A percentile compares a stretch with the other conserved stretches of the same genome.
Conservation (phyloP, 2,329 filamentous ascomycete genomes). For the Colletotrichum neosansevieriae region DNA sequence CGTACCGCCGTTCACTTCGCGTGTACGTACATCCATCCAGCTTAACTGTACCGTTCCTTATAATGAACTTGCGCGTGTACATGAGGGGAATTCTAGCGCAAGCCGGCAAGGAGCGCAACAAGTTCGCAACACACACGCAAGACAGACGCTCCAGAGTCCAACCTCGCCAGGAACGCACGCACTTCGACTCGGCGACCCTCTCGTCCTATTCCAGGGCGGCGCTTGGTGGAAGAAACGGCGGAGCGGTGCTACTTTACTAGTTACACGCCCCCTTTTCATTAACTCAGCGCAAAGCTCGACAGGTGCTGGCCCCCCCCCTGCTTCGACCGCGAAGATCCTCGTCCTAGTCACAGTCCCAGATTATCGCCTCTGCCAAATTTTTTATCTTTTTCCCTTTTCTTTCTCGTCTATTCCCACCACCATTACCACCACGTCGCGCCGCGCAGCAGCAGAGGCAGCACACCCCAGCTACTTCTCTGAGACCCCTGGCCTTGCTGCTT, state of each 20-base stretch:
- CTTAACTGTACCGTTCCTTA: slow-evolving; percentile 9
- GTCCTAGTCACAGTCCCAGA: slow-evolving; percentile 18
- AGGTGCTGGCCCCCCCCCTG: not conserved
- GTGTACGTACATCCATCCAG: not conserved
- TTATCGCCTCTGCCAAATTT: slow-evolving; percentile 10
- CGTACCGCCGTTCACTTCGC: not conserved
- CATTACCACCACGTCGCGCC: slow-evolving; percentile 1
- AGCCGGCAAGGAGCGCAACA: not conserved
- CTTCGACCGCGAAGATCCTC: slow-evolving; percentile 25
- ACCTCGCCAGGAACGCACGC: slow-evolving; percentile 29
- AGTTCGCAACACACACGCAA: slow-evolving; percentile 5
- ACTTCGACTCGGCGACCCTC: not conserved
- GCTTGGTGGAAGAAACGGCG: slow-evolving; percentile 35
- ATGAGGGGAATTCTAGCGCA: not conserved
- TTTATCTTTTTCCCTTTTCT: not conserved
- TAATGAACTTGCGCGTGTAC: slow-evolving; percentile 13
- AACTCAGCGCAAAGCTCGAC: slow-evolving; percentile 14
- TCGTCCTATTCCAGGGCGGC: slow-evolving; percentile 24
- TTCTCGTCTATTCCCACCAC: slow-evolving; percentile 20
- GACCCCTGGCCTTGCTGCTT: slow-evolving; percentile 30
- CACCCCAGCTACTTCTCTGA: slow-evolving; percentile 5
- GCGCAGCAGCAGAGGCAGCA: slow-evolving; percentile 7
- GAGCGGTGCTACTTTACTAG: not conserved
- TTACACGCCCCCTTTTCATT: slow-evolving; percentile 10
- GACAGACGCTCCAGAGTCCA: slow-evolving; percentile 10